A percentile compares a stretch with the other conserved stretches of the same genome.
Conservation (phyloP, 129 eudicot species). For the Heracleum sosnowskyi region DNA sequence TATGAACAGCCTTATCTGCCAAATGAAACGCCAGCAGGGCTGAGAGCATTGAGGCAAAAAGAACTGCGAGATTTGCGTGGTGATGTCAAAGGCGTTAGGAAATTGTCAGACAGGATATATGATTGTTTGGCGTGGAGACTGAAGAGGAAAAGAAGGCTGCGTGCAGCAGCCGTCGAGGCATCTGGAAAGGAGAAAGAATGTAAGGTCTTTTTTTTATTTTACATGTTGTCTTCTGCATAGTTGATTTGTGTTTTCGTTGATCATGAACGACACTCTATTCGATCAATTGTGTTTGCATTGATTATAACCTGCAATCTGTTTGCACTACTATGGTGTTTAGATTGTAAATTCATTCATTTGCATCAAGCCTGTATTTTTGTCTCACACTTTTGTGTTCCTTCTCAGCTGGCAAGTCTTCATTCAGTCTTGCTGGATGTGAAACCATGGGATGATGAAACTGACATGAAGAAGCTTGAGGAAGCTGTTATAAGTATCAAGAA, state of each 20-base stretch:
- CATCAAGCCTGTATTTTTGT: background rate
- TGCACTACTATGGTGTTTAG: background rate
- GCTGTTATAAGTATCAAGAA: constrained; percentile 67
- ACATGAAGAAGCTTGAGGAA: constrained; percentile 88
- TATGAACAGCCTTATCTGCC: constrained; percentile 88
- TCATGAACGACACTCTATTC: background rate
- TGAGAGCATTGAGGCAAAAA: constrained; percentile 62
- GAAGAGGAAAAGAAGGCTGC: constrained; percentile 97
- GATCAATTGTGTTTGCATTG: background rate
- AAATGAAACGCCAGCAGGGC: constrained; percentile 76
- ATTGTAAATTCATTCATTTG: background rate
- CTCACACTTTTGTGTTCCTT: background rate
- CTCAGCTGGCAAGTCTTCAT: constrained; percentile 72
- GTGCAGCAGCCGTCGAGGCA: constrained; percentile 77
- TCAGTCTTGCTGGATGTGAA: constrained; percentile 43
- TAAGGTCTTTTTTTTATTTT: constrained; percentile 32
- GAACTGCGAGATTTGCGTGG: constrained; percentile 80
- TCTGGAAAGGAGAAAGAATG: constrained; percentile 91
- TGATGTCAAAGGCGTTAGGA: constrained; percentile 69
- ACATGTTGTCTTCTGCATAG: background rate
- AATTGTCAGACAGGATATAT: constrained; percentile 61
- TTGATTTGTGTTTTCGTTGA: background rate
- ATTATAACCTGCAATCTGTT: background rate
- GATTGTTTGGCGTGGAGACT: constrained; percentile 93
- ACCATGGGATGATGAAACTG: constrained; percentile 99